Percentiles rank a stretch among this genome's conserved stretches.
Conservation (phyloP, 805 yeast species). For the Kuraishia hungarica region DNA sequence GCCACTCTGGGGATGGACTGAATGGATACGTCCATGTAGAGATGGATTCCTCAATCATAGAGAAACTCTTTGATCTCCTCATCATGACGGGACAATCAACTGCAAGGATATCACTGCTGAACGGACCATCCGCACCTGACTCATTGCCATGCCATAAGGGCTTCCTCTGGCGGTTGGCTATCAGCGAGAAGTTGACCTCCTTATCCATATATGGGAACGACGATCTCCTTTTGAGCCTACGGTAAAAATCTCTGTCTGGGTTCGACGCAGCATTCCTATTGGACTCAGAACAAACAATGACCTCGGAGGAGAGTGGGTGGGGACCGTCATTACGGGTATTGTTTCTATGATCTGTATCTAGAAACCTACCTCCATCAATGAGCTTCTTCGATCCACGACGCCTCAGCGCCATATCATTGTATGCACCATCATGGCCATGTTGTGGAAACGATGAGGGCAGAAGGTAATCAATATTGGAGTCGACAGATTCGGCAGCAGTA, state of each 20-base stretch:
- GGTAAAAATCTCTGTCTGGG: slow-evolving; percentile 1
- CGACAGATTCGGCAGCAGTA: not conserved
- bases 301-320: not conserved
- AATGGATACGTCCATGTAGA: slow-evolving; percentile 10
- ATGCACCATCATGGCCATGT: not conserved
- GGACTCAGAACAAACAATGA: not conserved
- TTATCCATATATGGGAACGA: not conserved
- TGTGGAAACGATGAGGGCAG: not conserved
- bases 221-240: not conserved
- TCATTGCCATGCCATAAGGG: not conserved
- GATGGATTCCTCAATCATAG: slow-evolving; percentile 19
- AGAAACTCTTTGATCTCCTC: slow-evolving; percentile 28
- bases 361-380: slow-evolving; percentile 6
- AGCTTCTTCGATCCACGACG: slow-evolving; percentile 1
- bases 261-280: not conserved
- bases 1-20: slow-evolving; percentile 14
- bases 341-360: not conserved
- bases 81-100: slow-evolving; percentile 3
- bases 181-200: slow-evolving; percentile 1
- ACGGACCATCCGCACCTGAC: not conserved
- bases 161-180: not conserved
- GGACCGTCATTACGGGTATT: too few species aligned
- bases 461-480: not conserved
- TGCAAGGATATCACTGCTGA: not conserved
- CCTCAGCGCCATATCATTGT: not conserved